Percentiles rank a stretch among this genome's conserved stretches.
These are phyloP conservation scores for Tremellales sp. DNA, from an alignment of 1,284 basidiomycete species.

Conservation along the genomic window DNA sequence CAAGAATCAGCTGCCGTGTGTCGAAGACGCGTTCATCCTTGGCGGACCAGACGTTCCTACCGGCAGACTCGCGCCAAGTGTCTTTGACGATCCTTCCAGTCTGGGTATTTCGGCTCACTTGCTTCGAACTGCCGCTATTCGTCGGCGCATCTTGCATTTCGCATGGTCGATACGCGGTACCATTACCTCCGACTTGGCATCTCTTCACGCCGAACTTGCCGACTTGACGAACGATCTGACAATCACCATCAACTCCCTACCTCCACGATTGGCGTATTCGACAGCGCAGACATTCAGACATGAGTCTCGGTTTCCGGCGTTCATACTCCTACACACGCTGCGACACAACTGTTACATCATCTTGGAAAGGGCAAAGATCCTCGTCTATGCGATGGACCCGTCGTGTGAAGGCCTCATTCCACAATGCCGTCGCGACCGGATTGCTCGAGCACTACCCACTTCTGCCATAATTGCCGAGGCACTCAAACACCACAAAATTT, in stretches of 20 bases:
- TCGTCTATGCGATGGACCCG: constrained; percentile 4
- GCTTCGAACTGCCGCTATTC: constrained; percentile 3
- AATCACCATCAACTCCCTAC: constrained; percentile 2
- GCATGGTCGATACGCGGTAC: constrained; percentile 3
- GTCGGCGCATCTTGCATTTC: constrained; percentile 7
- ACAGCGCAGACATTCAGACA: neutral
- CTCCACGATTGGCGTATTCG: constrained; percentile 1
- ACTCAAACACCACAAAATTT: constrained; percentile 3
- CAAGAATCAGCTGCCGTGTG: constrained; percentile 15
- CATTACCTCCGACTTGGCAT: neutral
- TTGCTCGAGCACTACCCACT: constrained; percentile 10
- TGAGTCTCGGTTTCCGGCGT: neutral
- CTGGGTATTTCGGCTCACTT: constrained; percentile 6
- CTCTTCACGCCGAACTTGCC: constrained; percentile 1
- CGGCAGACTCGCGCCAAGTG: neutral
- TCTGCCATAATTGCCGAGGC: constrained; percentile 10
- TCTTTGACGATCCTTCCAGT: neutral
- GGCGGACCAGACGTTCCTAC: constrained; percentile 5
- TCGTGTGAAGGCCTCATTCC: constrained; percentile 1
- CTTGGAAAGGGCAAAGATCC: constrained; percentile 9
- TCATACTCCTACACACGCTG: constrained; percentile 9
- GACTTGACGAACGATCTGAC: constrained; percentile 2
- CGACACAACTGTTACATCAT: constrained; percentile 21
- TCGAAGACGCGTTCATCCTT: constrained; percentile 10
- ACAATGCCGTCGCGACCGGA: constrained; percentile 3